These are phyloP conservation scores for Rhododendron griersonianum DNA, from an alignment of 148 eudicot genomes.

Conservation along the genomic window DNA sequence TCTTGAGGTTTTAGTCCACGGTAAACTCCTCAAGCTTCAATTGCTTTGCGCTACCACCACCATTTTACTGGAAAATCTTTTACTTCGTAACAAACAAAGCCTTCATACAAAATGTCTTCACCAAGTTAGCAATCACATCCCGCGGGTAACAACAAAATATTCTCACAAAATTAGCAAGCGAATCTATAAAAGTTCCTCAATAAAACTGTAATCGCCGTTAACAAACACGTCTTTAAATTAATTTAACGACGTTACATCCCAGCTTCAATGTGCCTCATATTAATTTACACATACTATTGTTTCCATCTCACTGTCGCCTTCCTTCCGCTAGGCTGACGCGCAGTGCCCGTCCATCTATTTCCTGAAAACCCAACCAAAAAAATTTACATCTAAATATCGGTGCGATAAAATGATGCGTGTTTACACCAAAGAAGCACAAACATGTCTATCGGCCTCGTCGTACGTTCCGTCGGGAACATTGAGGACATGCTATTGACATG, in stretches of 20 bases:
- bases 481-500: not conserved
- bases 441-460: not conserved
- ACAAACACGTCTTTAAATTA: not conserved
- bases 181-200: not conserved
- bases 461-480: not conserved
- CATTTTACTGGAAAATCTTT: not conserved
- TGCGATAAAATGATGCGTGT: not conserved
- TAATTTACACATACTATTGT: constrained; percentile 2
- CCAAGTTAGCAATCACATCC: not conserved
- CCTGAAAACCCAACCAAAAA: constrained; percentile 35
- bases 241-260: not conserved
- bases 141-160: not conserved
- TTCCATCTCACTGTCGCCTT: constrained; percentile 31
- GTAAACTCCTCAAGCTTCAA: too few relatives aligned
- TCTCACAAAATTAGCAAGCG: not conserved
- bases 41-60: too few relatives aligned
- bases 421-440: not conserved
- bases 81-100: not conserved
- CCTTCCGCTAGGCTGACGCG: constrained; percentile 83
- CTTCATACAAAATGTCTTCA: not conserved
- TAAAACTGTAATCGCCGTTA: not conserved
- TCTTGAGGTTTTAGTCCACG: too few relatives aligned
- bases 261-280: not conserved
- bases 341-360: constrained; percentile 73
- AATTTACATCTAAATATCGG: not conserved